Evolutionary conservation across 73 alveolate genomes (phyloP).

Genomic region (Paramecium caudatum): DNA sequence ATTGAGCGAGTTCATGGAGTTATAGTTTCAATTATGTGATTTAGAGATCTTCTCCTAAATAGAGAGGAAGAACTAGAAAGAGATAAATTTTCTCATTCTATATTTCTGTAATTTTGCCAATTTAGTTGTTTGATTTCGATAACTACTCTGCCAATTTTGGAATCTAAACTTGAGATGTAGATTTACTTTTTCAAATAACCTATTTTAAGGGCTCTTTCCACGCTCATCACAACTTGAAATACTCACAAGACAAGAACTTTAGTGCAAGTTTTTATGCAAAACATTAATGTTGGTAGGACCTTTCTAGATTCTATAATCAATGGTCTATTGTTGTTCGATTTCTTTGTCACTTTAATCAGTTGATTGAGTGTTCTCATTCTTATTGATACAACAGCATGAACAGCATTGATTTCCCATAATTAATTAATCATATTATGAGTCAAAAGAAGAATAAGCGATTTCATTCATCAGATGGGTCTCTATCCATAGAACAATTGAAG

Average conservation of each 20-base stretch:
- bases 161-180: background rate
- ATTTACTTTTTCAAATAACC: background rate
- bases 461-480: conserved; percentile 37
- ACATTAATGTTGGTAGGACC: conserved; percentile 8
- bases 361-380: background rate
- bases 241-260: background rate
- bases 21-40: background rate
- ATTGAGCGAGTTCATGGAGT: background rate
- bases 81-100: background rate
- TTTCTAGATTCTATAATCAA: conserved; percentile 39
- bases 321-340: conserved; percentile 10
- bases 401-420: conserved; percentile 17
- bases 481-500: conserved; percentile 32
- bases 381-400: conserved; percentile 19
- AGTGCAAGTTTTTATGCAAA: background rate
- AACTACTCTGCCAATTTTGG: background rate
- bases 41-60: conserved; percentile 20
- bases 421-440: conserved; percentile 44
- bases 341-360: background rate
- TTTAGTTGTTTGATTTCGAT: background rate
- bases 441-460: background rate
- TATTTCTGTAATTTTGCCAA: background rate
- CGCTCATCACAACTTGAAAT: conserved; percentile 21
- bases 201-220: conserved; percentile 7
- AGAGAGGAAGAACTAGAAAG: conserved; percentile 15